Evolutionary conservation across 352 stramenopile species (phyloP), one percentile per base, ranked within the genome.

Genomic region (Phytophthora agathidicida): DNA sequence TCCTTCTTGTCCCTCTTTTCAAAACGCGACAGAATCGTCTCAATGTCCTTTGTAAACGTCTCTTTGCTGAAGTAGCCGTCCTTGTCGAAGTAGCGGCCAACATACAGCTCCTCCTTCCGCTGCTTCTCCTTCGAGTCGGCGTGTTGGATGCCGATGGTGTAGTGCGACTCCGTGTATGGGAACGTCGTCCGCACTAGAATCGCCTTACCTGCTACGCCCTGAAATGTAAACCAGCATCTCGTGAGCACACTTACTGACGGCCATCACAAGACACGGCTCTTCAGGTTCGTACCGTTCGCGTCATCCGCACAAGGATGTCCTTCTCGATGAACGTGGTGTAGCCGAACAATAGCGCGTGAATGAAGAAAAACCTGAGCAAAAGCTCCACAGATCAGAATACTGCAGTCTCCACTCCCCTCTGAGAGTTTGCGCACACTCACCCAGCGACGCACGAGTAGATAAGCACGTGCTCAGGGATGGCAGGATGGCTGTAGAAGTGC

Each of bases 21-120:
- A 58, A 91, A 91, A 26, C 77, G 77, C 37, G 73, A 75, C 37
- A 91, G 49, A 33, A 93, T 35, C 1, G 59, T 60, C 43, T 77
- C 77, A 26, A 95, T 68, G 45, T 88, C 73, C 59, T 91, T 91
- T 38, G 69, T 68, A 51, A 96, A 91, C 26, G 59, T 63, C 9
- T 91, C 74, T 60, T 91, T 88, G 73, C 82, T 77, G 47, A 96
- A 96, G 53, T 91, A 91, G 0, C 86, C 86, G 24, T 96, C 86
- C 43, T 84, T 81, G 55, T 96, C 86, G 54, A 96, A 96, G 67
- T 85, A 96, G 41, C 86, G 81, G 20, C 86, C 86, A 32, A 96
- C 65, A 60, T 96, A 94, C 24, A 96, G 57, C 58, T 94, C 75
- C 24, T 74, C 61, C 65, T 88, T 82, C 39, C 65, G 69, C 23